Percentiles rank a stretch among this genome's conserved stretches.
These are phyloP conservation scores for Fusarium sp. DNA, from an alignment of 2,329 filamentous ascomycete species.

Conservation along the genomic window DNA sequence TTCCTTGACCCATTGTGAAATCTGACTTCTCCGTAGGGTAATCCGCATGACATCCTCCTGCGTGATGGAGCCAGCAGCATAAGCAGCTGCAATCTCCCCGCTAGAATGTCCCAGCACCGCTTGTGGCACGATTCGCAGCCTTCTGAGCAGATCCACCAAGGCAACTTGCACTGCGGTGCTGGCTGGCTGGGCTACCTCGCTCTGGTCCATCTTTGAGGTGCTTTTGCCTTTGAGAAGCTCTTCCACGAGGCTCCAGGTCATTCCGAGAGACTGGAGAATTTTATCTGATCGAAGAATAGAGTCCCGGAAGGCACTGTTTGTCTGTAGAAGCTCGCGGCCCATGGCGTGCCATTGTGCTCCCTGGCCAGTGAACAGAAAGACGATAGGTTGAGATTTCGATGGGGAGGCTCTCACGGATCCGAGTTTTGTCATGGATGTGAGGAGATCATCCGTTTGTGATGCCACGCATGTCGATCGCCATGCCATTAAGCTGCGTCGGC, in stretches of 20 bases:
- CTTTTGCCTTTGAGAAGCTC: constrained; percentile 36
- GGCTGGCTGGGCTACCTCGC: constrained; percentile 53
- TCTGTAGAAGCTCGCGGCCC: constrained; percentile 32
- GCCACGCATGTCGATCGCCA: background rate
- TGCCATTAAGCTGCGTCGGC: constrained; percentile 16
- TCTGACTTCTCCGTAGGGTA: background rate
- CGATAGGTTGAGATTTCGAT: constrained; percentile 13
- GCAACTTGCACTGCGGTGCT: constrained; percentile 61
- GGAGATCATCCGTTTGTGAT: background rate
- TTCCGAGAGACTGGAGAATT: constrained; percentile 2
- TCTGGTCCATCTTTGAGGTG: constrained; percentile 49
- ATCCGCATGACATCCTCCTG: background rate
- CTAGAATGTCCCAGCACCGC: constrained; percentile 59
- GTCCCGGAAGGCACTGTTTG: constrained; percentile 5
- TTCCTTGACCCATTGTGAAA: background rate
- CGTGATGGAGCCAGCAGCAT: constrained; percentile 49
- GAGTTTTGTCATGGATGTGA: constrained; percentile 7
- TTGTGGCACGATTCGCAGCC: constrained; percentile 50
- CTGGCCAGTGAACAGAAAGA: constrained; percentile 54
- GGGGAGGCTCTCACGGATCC: constrained; percentile 18
- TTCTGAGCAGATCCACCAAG: constrained; percentile 56
- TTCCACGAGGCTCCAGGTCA: constrained; percentile 42
- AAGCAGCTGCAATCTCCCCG: constrained; percentile 62
- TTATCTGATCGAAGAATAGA: constrained; percentile 5
- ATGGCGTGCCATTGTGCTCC: constrained; percentile 55